A percentile compares a stretch with the other conserved stretches of the same genome.
These are phyloP conservation scores for Penicillium maclennaniae DNA, from an alignment of 495 filamentous ascomycete genomes.

Conservation along the genomic window DNA sequence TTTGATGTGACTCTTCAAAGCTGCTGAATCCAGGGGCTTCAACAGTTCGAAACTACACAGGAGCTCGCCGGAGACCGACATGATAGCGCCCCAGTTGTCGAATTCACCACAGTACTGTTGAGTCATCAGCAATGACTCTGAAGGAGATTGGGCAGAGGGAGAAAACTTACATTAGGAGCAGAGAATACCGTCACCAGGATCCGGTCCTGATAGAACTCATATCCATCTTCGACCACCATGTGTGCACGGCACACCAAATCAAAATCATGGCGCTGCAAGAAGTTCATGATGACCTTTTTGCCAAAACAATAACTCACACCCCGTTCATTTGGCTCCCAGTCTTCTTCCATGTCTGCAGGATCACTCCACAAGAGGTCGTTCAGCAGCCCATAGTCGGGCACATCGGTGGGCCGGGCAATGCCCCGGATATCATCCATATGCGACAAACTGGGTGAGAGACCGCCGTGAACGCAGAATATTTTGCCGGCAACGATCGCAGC, in stretches of 20 bases:
- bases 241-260: constrained; percentile 95
- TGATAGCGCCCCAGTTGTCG: constrained; percentile 98
- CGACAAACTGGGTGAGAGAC: constrained; percentile 82
- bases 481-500: constrained; percentile 95
- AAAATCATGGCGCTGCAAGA: constrained; percentile 91
- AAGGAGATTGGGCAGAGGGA: background rate
- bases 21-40: constrained; percentile 95
- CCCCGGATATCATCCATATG: constrained; percentile 99
- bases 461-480: constrained; percentile 98
- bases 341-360: constrained; percentile 93
- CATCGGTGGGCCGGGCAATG: constrained; percentile 93
- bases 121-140: background rate
- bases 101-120: constrained; percentile 96
- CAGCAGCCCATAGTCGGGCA: constrained; percentile 93
- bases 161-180: constrained; percentile 81
- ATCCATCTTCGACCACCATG: constrained; percentile 99
- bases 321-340: constrained; percentile 97
- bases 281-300: constrained; percentile 97
- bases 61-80: constrained; percentile 91
- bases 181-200: constrained; percentile 97
- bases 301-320: constrained; percentile 99
- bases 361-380: constrained; percentile 98
- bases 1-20: constrained; percentile 98
- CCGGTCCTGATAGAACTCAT: constrained; percentile 97
- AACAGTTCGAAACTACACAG: constrained; percentile 96